A percentile compares a stretch with the other conserved stretches of the same genome.
Conservation (phyloP, 2,329 filamentous ascomycete genomes). For the Sarocladiaceae sp. region DNA sequence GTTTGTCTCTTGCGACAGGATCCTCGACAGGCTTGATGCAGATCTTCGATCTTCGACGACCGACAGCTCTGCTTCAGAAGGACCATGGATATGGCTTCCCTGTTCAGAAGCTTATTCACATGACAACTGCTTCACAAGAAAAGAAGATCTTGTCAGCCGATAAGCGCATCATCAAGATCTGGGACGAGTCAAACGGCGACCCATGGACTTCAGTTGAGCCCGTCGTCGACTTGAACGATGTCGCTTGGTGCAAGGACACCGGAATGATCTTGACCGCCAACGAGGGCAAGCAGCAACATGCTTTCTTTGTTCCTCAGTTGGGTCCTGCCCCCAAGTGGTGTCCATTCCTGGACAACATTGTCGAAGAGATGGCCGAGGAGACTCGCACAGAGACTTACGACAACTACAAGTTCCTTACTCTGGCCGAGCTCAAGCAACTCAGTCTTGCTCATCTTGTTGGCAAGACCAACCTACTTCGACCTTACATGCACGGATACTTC, state of each 20-base stretch:
- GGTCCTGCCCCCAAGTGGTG: conserved; percentile 95
- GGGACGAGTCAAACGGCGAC: conserved; percentile 76
- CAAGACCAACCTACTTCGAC: conserved; percentile 81
- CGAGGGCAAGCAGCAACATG: conserved; percentile 90
- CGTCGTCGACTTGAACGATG: conserved; percentile 88
- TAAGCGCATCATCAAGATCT: conserved; percentile 95
- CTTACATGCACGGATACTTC: conserved; percentile 99
- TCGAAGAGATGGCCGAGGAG: conserved; percentile 96
- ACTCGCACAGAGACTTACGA: conserved; percentile 81
- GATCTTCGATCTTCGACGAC: conserved; percentile 87
- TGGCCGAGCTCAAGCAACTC: conserved; percentile 78
- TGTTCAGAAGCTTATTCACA: conserved; percentile 76
- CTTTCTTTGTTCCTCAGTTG: conserved; percentile 91
- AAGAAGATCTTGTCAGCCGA: conserved; percentile 90
- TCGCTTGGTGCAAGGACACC: conserved; percentile 86
- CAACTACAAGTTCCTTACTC: conserved; percentile 97
- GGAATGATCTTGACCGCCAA: conserved; percentile 97
- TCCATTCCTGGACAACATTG: conserved; percentile 92
- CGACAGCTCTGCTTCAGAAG: conserved; percentile 80
- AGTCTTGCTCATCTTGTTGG: conserved; percentile 87
- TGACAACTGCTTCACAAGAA: conserved; percentile 68
- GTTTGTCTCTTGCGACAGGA: conserved; percentile 80
- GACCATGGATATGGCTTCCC: conserved; percentile 95
- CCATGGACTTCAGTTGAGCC: conserved; percentile 97
- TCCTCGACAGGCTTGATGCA: conserved; percentile 85